Percentiles rank a stretch among this genome's conserved stretches.
These are phyloP conservation scores for Eimeria necatrix DNA, from an alignment of 169 alveolate genomes.

Conservation along the genomic window DNA sequence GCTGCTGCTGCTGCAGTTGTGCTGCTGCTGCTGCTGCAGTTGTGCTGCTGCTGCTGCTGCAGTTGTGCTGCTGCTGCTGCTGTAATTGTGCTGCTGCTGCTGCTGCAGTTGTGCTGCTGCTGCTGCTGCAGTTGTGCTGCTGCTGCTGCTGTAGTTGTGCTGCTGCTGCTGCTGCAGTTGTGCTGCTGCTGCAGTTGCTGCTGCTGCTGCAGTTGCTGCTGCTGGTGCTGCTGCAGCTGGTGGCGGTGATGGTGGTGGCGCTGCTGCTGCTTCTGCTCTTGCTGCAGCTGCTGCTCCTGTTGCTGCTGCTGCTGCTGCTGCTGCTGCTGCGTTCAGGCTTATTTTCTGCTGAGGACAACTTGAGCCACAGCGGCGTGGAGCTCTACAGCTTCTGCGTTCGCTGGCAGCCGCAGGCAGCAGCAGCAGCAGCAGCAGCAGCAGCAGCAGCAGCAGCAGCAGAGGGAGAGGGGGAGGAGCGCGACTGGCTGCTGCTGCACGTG, in stretches of 20 bases:
- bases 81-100: not conserved
- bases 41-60: not conserved
- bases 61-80: not conserved
- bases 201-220: too few relatives aligned
- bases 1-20: too few relatives aligned
- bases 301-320: constrained; percentile 5
- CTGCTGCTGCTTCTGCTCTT: not conserved
- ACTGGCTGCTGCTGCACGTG: constrained; percentile 57
- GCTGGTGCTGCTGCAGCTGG: too few relatives aligned
- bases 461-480: constrained; percentile 64
- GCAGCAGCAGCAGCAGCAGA: not conserved
- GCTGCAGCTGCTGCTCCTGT: not conserved
- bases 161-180: not conserved
- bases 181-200: too few relatives aligned
- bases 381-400: constrained; percentile 64
- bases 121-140: too few relatives aligned
- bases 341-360: constrained; percentile 46
- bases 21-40: too few relatives aligned
- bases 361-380: constrained; percentile 49
- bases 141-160: constrained; percentile 3
- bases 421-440: constrained; percentile 21
- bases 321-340: constrained; percentile 11
- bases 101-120: constrained; percentile 37
- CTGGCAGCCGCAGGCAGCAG: constrained; percentile 69
- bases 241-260: not conserved